A percentile compares a stretch with the other conserved stretches of the same genome.
Conservation (phyloP, 352 stramenopile genomes). For the Pythium dissotocum region DNA sequence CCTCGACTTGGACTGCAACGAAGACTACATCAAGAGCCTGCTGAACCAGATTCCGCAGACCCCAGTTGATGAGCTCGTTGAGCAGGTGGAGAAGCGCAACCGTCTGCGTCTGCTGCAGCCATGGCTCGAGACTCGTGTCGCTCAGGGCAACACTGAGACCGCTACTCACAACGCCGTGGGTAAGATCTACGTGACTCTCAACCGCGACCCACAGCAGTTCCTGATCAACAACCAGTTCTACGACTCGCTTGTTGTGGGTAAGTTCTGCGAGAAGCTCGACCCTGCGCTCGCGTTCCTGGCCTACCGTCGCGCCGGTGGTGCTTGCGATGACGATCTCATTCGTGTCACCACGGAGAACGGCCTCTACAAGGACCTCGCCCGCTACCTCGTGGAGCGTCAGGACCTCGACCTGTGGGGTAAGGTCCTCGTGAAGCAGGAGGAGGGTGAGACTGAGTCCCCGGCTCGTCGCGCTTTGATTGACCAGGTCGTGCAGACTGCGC, state of each 20-base stretch:
- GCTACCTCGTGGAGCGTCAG: constrained; percentile 99
- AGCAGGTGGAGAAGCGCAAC: constrained; percentile 99
- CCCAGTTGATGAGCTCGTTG: constrained; percentile 98
- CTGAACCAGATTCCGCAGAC: constrained; percentile 96
- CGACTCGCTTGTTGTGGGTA: constrained; percentile 98
- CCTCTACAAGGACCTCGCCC: constrained; percentile 98
- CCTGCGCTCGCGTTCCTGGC: constrained; percentile 98
- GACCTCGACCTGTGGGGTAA: constrained; percentile 99
- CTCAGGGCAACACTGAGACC: constrained; percentile 98
- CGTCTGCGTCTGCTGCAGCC: constrained; percentile 98
- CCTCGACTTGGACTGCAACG: constrained; percentile 97
- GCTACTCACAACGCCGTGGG: constrained; percentile 99
- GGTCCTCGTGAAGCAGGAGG: constrained; percentile 92
- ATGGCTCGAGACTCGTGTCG: constrained; percentile 98
- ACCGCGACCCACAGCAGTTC: constrained; percentile 99
- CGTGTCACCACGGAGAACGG: constrained; percentile 98
- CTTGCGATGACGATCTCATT: constrained; percentile 99
- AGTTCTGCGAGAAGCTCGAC: constrained; percentile 99
- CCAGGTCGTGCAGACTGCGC: constrained; percentile 98
- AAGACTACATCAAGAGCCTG: constrained; percentile 99
- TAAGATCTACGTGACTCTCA: constrained; percentile 99
- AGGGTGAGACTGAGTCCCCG: constrained; percentile 90
- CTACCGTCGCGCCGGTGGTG: constrained; percentile 98
- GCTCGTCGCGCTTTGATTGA: constrained; percentile 97
- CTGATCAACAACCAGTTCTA: constrained; percentile 99